Conservation (phyloP, 306 rosid genomes). For the Mucuna pruriens region DNA sequence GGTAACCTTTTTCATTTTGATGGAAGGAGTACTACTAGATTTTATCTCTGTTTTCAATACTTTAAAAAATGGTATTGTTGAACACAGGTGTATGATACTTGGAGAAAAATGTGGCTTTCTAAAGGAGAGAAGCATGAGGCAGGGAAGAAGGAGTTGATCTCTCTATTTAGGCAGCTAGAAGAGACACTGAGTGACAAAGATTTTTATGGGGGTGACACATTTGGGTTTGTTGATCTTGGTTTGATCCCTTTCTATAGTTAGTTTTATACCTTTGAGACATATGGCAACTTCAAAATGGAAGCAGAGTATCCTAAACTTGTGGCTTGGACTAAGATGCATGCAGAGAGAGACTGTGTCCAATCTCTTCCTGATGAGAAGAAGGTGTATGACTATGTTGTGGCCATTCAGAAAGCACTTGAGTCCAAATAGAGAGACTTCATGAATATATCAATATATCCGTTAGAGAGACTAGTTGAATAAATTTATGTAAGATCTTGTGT, state of each 20-base stretch:
- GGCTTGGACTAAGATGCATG: conserved; percentile 57
- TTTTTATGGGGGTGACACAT: not conserved
- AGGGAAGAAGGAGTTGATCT: not conserved
- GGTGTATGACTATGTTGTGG: conserved; percentile 34
- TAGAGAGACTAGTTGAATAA: not conserved
- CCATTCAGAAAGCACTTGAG: conserved; percentile 1
- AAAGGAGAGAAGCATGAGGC: not conserved
- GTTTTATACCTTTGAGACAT: conserved; percentile 48
- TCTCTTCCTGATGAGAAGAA: conserved; percentile 48
- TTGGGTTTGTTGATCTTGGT: conserved; percentile 55
- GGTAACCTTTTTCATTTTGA: no score
- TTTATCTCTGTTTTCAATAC: no score
- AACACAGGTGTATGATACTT: conserved; percentile 31
- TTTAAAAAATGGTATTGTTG: not conserved
- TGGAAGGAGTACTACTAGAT: no score
- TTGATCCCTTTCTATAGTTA: conserved; percentile 44
- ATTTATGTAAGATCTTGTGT: conserved; percentile 5
- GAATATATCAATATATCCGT: not conserved
- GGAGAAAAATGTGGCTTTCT: conserved; percentile 23
- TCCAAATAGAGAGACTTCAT: not conserved
- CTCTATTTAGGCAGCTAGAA: not conserved
- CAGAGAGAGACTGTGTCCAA: conserved; percentile 47
- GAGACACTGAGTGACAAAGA: not conserved
- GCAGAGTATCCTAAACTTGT: conserved; percentile 54
- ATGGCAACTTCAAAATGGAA: conserved; percentile 51